A percentile compares a stretch with the other conserved stretches of the same genome.
These are phyloP conservation scores for Ascochyta fabae DNA, from an alignment of 2,329 filamentous ascomycete species.

Conservation along the genomic window DNA sequence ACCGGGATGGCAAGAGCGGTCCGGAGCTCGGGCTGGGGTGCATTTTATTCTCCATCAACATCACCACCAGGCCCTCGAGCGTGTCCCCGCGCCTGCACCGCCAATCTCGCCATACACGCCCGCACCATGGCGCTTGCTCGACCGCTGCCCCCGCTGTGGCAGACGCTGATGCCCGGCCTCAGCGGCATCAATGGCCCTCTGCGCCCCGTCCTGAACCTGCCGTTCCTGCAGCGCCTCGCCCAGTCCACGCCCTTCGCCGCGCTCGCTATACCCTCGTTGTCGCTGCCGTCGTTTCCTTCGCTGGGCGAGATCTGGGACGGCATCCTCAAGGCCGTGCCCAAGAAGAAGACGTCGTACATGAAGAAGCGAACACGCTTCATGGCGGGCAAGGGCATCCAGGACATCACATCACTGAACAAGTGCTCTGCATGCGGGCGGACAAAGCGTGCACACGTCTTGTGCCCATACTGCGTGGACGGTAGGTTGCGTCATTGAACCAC, in stretches of 20 bases:
- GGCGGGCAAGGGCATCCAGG: constrained; percentile 93
- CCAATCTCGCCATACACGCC: constrained; percentile 5
- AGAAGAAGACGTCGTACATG: constrained; percentile 98
- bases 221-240: constrained; percentile 53
- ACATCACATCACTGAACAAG: constrained; percentile 83
- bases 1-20: constrained; percentile 32
- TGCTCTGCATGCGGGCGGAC: constrained; percentile 87
- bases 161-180: constrained; percentile 61
- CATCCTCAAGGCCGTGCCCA: constrained; percentile 88
- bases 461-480: constrained; percentile 86
- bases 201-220: constrained; percentile 48
- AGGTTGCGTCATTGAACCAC: constrained; percentile 43
- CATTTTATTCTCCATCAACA: constrained; percentile 42
- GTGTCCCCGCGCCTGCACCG: constrained; percentile 12
- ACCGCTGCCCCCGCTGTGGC: constrained; percentile 51
- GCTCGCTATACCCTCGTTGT: constrained; percentile 59
- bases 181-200: constrained; percentile 52
- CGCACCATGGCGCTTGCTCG: constrained; percentile 50
- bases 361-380: constrained; percentile 93
- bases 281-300: constrained; percentile 48
- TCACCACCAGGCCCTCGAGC: constrained; percentile 18
- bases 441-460: constrained; percentile 89
- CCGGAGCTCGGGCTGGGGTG: constrained; percentile 34
- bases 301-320: constrained; percentile 92
- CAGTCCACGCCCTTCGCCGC: constrained; percentile 66